phyloP scores from a whole-genome alignment of 2,329 filamentous ascomycete genomes.

The Fusarium equiseti region DNA sequence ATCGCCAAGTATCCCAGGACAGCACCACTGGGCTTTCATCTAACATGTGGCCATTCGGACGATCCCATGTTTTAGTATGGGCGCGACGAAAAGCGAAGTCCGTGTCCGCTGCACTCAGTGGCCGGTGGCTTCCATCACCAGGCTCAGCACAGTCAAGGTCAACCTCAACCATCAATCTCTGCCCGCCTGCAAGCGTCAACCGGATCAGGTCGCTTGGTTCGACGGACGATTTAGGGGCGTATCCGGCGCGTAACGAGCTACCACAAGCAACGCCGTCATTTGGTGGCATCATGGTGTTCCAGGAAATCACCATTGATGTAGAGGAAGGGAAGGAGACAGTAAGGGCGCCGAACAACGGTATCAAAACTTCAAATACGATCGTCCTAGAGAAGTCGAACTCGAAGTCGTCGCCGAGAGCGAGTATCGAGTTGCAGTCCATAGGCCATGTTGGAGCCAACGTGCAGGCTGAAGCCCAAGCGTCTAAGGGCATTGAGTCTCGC shows the following conservation, averaged over 20 bases:
- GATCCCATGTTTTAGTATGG: background rate
- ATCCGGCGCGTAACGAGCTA: too few species aligned
- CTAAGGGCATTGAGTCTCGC: background rate
- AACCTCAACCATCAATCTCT: too few species aligned
- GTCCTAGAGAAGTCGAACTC: background rate
- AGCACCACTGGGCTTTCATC: conserved; percentile 7
- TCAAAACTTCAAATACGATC: background rate
- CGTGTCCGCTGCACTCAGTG: too few species aligned
- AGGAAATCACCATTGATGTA: conserved; percentile 68
- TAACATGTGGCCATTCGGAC: conserved; percentile 28
- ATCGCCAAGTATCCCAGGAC: conserved; percentile 8
- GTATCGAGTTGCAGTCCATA: background rate
- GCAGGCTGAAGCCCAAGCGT: background rate
- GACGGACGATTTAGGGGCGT: too few species aligned
- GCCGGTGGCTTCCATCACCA: too few species aligned
- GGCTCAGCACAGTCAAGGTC: too few species aligned
- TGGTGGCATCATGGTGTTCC: conserved; percentile 72
- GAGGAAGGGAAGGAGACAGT: conserved; percentile 36
- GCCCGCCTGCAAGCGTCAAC: too few species aligned
- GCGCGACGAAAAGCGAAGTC: too few species aligned
- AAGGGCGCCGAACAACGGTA: conserved; percentile 2
- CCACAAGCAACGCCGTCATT: conserved; percentile 32
- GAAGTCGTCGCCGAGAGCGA: background rate
- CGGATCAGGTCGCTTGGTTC: too few species aligned
- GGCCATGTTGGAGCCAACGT: background rate